Percentiles rank a stretch among this genome's conserved stretches.
Conservation (phyloP, 1,284 basidiomycete species). For the Puccinia novopanici region DNA sequence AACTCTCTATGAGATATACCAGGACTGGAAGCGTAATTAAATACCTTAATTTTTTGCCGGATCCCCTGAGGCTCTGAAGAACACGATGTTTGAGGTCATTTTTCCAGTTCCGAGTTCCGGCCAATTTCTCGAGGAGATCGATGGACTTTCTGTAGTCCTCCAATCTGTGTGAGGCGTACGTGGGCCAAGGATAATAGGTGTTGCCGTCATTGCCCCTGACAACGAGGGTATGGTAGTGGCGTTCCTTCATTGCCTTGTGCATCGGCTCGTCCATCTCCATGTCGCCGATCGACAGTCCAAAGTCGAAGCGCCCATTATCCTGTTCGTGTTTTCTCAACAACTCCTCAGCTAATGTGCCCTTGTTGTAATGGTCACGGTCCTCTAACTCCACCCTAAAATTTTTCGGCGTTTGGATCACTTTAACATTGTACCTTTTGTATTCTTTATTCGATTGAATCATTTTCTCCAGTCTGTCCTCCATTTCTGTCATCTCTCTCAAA, state of each 20-base stretch:
- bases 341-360: not conserved
- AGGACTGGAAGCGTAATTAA: no score
- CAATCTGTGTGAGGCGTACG: constrained; percentile 1
- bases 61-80: no score
- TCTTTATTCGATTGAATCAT: no score
- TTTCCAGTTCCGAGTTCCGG: not conserved
- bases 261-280: not conserved
- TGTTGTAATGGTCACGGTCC: not conserved
- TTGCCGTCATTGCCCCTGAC: not conserved
- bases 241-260: not conserved
- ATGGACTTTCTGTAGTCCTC: not conserved
- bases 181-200: not conserved
- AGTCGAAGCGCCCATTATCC: no score
- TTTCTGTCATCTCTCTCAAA: no score
- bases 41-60: no score
- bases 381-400: not conserved
- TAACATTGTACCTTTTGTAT: no score
- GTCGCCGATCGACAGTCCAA: not conserved
- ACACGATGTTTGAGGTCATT: no score
- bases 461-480: no score
- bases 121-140: not conserved
- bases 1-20: no score
- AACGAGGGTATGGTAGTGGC: not conserved
- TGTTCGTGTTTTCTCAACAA: not conserved
- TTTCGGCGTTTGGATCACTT: not conserved